Evolutionary conservation across 306 rosid genomes (phyloP).

Genomic region (Purshia tridentata): DNA sequence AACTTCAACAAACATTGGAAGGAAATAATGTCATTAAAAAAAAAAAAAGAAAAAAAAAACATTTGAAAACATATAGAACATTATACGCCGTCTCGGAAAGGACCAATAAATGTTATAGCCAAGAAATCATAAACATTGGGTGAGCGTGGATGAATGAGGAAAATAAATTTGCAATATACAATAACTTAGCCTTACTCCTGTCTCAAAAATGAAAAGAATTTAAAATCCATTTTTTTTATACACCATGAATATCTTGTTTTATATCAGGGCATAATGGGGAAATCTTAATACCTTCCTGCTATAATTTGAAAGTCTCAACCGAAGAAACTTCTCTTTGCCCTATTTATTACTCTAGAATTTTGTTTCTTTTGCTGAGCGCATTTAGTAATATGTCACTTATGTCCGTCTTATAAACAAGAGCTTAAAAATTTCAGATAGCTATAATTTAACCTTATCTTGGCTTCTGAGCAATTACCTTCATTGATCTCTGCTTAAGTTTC

Average conservation of each 20-base stretch:
- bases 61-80: not conserved
- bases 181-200: not conserved
- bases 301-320: not conserved
- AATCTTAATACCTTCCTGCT: not conserved
- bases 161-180: not conserved
- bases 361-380: not conserved
- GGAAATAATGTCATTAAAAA: not conserved
- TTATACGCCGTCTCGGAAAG: not conserved
- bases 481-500: slow-evolving; percentile 40
- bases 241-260: not conserved
- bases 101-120: not conserved
- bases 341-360: slow-evolving; percentile 12
- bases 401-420: slow-evolving; percentile 17
- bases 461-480: slow-evolving; percentile 41
- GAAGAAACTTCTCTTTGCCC: not conserved
- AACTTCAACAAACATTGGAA: not conserved
- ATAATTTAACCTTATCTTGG: slow-evolving; percentile 3
- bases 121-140: not conserved
- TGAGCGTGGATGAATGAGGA: not conserved
- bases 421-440: not conserved
- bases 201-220: not conserved
- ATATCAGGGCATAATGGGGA: not conserved
- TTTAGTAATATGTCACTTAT: slow-evolving; percentile 11
- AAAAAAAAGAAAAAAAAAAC: not conserved
- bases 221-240: not conserved